Base-by-base conservation (phyloP, 1,284 basidiomycete genomes). In the Malassezia equina region DNA sequence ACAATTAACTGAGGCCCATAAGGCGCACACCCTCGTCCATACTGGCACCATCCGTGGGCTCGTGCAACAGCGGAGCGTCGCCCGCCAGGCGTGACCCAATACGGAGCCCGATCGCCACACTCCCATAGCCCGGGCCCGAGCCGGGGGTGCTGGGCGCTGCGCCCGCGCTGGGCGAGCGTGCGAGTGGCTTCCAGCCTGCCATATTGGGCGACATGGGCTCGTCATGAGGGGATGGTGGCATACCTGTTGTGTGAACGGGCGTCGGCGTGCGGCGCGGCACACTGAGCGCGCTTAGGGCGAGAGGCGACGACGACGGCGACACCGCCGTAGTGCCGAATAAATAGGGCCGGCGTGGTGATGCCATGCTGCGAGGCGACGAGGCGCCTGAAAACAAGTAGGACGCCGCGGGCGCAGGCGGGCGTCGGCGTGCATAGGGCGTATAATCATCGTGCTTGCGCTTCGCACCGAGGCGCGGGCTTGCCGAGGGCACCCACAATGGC, bases 11-110 rank as follows among this genome's bases (percentile, higher is more conserved):
- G 11, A 63, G 54, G 5, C 52, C 61, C 24, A 63, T 23, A 29
- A 47, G 47, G 8, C 55, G 41, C n/a, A 63, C 59, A 19, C 61
- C 61, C 42, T 63, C 61, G 43, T 63, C 61, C 48, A 63, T 55
- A 28, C 52, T 58, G 7, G 43, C 39, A 7, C 55, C 51, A 45
- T 64, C 61, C 51, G 58, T 53, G 46, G 52, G 47, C 57, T 61
- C 61, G 58, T 60, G 58, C 56, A 58, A 17, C 48, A 28, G 33
- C 32, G 43, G 8, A 29, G 48, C 43, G 27, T 44, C 41, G 44
- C 43, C 47, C 21, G 45, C 34, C 12, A 23, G 4, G 13, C 34
- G 29, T 15, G 34, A 29, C 7, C 55, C 55, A 31, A 57, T 31
- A 19, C 55, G 55, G 28, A 57, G 45, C 13, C 55, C 55, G 17